Percentiles rank a stretch among this genome's conserved stretches.
Conservation (phyloP, 139 green algal genomes). For the Coccomyxa sp. region DNA sequence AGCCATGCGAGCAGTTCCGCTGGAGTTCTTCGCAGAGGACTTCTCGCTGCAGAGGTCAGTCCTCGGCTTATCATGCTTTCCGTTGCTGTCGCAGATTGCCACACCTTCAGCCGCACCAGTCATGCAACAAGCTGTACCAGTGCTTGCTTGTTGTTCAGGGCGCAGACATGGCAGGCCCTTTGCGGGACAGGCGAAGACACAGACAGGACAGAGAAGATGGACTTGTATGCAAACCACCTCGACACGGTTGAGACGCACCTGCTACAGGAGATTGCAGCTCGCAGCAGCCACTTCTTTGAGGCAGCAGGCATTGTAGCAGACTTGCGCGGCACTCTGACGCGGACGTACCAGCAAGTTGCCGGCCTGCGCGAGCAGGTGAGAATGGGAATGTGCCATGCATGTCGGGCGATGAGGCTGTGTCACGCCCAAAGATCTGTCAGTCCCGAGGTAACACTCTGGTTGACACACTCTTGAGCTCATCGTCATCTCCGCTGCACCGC, state of each 20-base stretch:
- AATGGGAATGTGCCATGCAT: too few relatives aligned
- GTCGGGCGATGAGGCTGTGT: too few relatives aligned
- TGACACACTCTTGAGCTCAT: not conserved
- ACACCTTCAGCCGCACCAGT: not conserved
- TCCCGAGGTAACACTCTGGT: not conserved
- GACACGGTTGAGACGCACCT: slow-evolving; percentile 73
- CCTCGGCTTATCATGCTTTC: not conserved
- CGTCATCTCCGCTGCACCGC: not conserved
- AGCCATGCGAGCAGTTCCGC: slow-evolving; percentile 65
- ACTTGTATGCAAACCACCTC: slow-evolving; percentile 46
- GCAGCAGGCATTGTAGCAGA: slow-evolving; percentile 69
- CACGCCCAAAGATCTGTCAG: not conserved
- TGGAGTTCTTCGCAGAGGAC: slow-evolving; percentile 70
- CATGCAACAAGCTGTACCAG: not conserved
- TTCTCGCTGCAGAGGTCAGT: slow-evolving; percentile 55
- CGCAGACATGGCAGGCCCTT: slow-evolving; percentile 44
- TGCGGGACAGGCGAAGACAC: slow-evolving; percentile 38
- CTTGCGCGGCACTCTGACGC: slow-evolving; percentile 44
- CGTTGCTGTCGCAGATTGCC: not conserved
- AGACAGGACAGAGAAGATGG: slow-evolving; percentile 36
- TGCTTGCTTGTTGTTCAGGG: slow-evolving; percentile 18
- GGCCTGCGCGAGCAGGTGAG: slow-evolving; percentile 27
- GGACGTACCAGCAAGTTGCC: slow-evolving; percentile 46
- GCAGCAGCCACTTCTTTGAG: slow-evolving; percentile 63
- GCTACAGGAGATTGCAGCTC: slow-evolving; percentile 64